These are phyloP conservation scores for Oxytropis ochrocephala DNA, from an alignment of 306 rosid species.

Conservation along the genomic window DNA sequence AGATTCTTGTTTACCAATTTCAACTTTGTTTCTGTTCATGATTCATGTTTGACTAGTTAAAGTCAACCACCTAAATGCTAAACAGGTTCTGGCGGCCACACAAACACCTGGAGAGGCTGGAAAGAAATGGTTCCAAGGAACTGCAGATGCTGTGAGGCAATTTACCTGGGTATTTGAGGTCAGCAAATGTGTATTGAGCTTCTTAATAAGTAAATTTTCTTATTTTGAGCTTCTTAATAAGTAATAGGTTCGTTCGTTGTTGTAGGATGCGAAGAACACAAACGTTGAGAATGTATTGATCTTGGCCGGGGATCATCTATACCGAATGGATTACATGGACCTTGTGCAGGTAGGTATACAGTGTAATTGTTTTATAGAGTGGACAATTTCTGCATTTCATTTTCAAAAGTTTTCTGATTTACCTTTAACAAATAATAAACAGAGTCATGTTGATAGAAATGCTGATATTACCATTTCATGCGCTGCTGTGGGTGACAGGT, in stretches of 20 bases:
- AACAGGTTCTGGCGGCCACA: conserved; percentile 95
- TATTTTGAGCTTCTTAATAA: not conserved
- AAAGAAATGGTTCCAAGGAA: conserved; percentile 94
- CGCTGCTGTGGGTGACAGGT: conserved; percentile 55
- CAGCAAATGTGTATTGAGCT: not conserved
- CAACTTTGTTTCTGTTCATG: conserved; percentile 5
- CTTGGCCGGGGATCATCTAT: conserved; percentile 89
- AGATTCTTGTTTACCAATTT: conserved; percentile 3
- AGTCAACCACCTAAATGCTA: conserved; percentile 19
- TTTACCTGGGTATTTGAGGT: conserved; percentile 96
- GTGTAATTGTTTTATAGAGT: not conserved
- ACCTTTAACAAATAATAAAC: conserved; percentile 24
- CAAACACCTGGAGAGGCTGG: conserved; percentile 93
- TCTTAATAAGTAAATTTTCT: not conserved
- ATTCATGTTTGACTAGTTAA: conserved; percentile 2
- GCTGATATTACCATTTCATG: conserved; percentile 85
- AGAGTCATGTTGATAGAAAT: conserved; percentile 72
- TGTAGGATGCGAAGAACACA: conserved; percentile 75
- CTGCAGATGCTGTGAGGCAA: conserved; percentile 98
- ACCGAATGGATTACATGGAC: conserved; percentile 94
- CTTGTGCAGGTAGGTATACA: conserved; percentile 70
- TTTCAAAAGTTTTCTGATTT: conserved; percentile 24
- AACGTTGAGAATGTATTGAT: conserved; percentile 70
- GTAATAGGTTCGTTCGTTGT: conserved; percentile 11
- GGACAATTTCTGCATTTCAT: not conserved